These are phyloP conservation scores for Hypocrella siamensis DNA, from an alignment of 2,329 filamentous ascomycete species.

Conservation along the genomic window DNA sequence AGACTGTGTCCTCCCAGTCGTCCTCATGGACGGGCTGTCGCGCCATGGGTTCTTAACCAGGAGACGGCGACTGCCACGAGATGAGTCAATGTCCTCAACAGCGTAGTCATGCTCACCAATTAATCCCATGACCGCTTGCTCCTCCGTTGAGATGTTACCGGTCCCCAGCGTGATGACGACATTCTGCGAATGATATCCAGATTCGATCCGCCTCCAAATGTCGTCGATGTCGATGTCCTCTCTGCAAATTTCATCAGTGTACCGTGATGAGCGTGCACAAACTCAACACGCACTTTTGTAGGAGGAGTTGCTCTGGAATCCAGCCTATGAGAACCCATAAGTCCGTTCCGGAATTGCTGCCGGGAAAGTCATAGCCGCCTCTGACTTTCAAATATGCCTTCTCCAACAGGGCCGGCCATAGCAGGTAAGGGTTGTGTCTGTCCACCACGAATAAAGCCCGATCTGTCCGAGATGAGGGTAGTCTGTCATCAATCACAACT, in stretches of 20 bases:
- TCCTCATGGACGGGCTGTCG: conserved; percentile 54
- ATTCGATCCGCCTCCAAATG: conserved; percentile 64
- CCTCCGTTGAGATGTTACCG: conserved; percentile 58
- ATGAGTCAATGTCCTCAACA: conserved; percentile 59
- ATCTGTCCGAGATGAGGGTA: conserved; percentile 61
- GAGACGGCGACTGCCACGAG: conserved; percentile 46
- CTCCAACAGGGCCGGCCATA: conserved; percentile 88
- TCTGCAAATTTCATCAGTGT: conserved; percentile 19
- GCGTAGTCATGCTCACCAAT: conserved; percentile 91
- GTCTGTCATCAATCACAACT: conserved; percentile 75
- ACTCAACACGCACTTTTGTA: conserved; percentile 45
- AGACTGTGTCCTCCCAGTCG: conserved; percentile 6
- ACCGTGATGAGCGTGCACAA: neutral
- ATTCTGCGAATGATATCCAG: conserved; percentile 60
- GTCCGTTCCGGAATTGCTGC: conserved; percentile 93
- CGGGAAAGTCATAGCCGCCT: conserved; percentile 93
- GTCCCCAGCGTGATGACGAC: conserved; percentile 85
- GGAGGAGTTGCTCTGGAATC: conserved; percentile 90
- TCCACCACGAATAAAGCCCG: conserved; percentile 79
- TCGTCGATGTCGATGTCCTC: conserved; percentile 63
- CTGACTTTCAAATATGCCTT: conserved; percentile 94
- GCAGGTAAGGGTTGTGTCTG: conserved; percentile 58
- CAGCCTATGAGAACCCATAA: conserved; percentile 85
- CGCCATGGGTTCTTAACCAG: conserved; percentile 96
- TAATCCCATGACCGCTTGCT: conserved; percentile 68